Evolutionary conservation across 768 basidiomycete genomes (phyloP), one percentile per base, ranked within the genome.

Genomic region (Basidioascus undulatus): DNA sequence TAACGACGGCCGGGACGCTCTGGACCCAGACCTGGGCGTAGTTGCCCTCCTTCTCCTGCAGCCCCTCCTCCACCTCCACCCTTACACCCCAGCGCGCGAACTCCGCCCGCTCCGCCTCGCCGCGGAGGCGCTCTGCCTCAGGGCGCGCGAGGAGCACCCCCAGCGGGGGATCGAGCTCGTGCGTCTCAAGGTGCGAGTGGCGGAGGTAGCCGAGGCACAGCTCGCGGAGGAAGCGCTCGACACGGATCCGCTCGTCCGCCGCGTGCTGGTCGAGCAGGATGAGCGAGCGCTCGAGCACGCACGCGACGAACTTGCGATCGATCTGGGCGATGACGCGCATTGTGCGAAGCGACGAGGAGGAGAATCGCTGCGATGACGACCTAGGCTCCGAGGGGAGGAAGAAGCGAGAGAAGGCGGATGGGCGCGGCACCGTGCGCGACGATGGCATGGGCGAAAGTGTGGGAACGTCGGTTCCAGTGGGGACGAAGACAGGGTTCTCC

Each of bases 231-330:
- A 81, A 77, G 21, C 62, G 59, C 59, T 98, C 92, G 44, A 96
- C 81, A 18, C 87, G 72, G 34, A 94, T 62, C 18, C 92, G 73
- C 58, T 98, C 92, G 54, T 92, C 83, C n/a, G 87, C 89, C 11
- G 92, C 92, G 55, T 98, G 92, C 57, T 98, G 92, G 61, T 98
- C 92, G 35, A 98, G 66, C 39, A 96, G 65, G 25, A 89, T 63
- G 24, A 96, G 66, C 2, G 59, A 53, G 40, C 35, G 37, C 23
- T 59, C 52, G 42, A 77, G 56, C 20, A 69, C 56, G 55, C 83
- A 86, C 23, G 73, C 76, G 47, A 96, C 69, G 55, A 87, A 96
- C 59, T 94, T 98, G 45, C 62, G 58, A 57, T 96, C 92, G 34
- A 96, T 71, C 54, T 98, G 92, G 43, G 68, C 69, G 37, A 96